Conservation (phyloP, 768 basidiomycete species). For the Hericium erinaceus region DNA sequence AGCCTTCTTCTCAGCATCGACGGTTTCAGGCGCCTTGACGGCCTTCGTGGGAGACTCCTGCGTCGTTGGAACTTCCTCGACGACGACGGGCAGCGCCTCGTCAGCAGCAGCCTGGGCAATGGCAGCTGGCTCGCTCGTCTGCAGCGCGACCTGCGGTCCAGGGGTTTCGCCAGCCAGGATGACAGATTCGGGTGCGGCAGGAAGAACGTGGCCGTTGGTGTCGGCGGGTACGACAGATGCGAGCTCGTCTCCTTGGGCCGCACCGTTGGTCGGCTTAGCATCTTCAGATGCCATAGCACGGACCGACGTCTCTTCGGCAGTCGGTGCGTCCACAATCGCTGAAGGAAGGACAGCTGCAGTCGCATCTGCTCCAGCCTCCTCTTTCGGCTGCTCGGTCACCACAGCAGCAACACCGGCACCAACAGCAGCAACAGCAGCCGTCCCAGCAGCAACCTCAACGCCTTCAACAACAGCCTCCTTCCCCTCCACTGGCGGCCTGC, state of each 20-base stretch:
- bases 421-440: constrained; percentile 10
- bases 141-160: constrained; percentile 20
- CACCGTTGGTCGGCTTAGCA: constrained; percentile 2
- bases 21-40: neutral
- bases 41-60: too few species aligned
- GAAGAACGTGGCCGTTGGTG: constrained; percentile 10
- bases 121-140: constrained; percentile 21
- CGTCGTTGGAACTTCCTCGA: neutral
- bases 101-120: neutral
- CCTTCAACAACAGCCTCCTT: constrained; percentile 27
- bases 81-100: neutral
- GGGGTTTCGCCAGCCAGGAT: constrained; percentile 21
- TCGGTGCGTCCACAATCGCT: constrained; percentile 8
- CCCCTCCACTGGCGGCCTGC: constrained; percentile 3
- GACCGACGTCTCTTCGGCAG: constrained; percentile 6
- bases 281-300: constrained; percentile 4
- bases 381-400: constrained; percentile 14
- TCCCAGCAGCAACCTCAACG: constrained; percentile 7
- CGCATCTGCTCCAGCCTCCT: constrained; percentile 7
- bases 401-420: constrained; percentile 7
- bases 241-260: neutral
- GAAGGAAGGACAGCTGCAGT: neutral
- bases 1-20: neutral
- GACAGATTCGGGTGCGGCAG: constrained; percentile 22
- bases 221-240: neutral